Percentiles rank a stretch among this genome's conserved stretches.
These are phyloP conservation scores for Pleurotus giganteus DNA, from an alignment of 768 basidiomycete genomes.

Conservation along the genomic window DNA sequence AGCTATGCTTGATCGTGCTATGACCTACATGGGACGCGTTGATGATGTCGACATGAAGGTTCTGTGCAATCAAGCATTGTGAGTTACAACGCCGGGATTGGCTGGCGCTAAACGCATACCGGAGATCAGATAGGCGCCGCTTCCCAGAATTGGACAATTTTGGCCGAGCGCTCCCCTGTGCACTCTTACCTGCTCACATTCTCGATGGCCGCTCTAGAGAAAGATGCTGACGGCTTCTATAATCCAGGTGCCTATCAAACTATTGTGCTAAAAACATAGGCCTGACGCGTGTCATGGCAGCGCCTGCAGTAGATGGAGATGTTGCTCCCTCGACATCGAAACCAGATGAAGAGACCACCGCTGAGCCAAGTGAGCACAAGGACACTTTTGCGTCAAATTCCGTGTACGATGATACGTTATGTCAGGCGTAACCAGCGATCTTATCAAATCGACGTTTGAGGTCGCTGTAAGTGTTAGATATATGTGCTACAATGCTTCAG, in stretches of 20 bases:
- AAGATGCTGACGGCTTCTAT: slow-evolving; percentile 81
- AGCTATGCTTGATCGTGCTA: no score
- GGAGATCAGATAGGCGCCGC: slow-evolving; percentile 2
- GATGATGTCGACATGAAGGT: neutral
- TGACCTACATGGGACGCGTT: no score
- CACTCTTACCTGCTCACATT: neutral
- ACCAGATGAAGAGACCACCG: slow-evolving; percentile 19
- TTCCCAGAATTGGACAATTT: neutral
- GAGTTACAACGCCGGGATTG: no score
- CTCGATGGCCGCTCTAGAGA: slow-evolving; percentile 48
- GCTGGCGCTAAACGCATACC: neutral
- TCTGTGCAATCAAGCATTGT: no score
- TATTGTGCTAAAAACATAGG: no score
- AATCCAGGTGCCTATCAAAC: slow-evolving; percentile 35
- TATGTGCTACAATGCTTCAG: slow-evolving; percentile 9
- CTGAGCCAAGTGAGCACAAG: slow-evolving; percentile 21
- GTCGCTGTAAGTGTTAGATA: slow-evolving; percentile 56
- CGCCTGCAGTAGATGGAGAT: slow-evolving; percentile 21
- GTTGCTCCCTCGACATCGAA: slow-evolving; percentile 15
- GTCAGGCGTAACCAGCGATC: slow-evolving; percentile 49
- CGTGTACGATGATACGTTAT: no score
- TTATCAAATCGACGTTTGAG: slow-evolving; percentile 80
- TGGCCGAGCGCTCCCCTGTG: neutral
- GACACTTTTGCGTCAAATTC: no score
- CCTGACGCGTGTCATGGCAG: no score